Evolutionary conservation across 768 basidiomycete genomes (phyloP), one percentile per base, ranked within the genome.

Genomic region (Sporobolomyces phaffii): DNA sequence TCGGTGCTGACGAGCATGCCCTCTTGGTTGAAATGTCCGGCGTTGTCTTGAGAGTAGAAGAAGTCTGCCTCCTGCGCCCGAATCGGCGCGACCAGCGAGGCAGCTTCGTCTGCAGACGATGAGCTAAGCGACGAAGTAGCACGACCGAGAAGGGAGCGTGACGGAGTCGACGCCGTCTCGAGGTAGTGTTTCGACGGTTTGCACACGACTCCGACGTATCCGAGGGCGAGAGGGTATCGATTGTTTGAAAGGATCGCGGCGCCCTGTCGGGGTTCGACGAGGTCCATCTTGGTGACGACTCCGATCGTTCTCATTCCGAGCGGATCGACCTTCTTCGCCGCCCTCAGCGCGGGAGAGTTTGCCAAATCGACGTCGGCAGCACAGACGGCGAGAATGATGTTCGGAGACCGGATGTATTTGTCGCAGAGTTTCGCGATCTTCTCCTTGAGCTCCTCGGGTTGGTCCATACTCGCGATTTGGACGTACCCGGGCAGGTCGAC

Each of bases 261-360:
- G 15, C 94, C 96, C 65, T 87, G 83, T 60, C 89, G 87, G 5
- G 94, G 84, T 44, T 86, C 82, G 22, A 99, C 91, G 38, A 99
- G 81, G 77, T 99, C 96, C 96, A 99, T 97, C 82, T 99, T 99
- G 26, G 96, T 99, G 47, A 99, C 83, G 20, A 99, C 96, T 33
- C 96, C 96, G 72, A 99, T 92, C 2, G 96, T 99, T 29, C 96
- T 85, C 61, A 93, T 80, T 20, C 96, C 96, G 20, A 99, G 81
- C 4, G 94, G 94, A 75, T 99, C 96, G 5, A 98, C 90, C 69
- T 89, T 87, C 45, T 93, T 83, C 77, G 91, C 93, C 0, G 96
- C 92, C 54, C 91, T 83, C 54, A 99, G 80, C 0, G 96, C 96
- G 10, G 96, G 93, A 0, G 92, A 96, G 78, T 99, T 99, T 66